These are phyloP conservation scores for Linnemannia exigua DNA, from an alignment of 192 early-diverging fungal genomes.

Conservation along the genomic window DNA sequence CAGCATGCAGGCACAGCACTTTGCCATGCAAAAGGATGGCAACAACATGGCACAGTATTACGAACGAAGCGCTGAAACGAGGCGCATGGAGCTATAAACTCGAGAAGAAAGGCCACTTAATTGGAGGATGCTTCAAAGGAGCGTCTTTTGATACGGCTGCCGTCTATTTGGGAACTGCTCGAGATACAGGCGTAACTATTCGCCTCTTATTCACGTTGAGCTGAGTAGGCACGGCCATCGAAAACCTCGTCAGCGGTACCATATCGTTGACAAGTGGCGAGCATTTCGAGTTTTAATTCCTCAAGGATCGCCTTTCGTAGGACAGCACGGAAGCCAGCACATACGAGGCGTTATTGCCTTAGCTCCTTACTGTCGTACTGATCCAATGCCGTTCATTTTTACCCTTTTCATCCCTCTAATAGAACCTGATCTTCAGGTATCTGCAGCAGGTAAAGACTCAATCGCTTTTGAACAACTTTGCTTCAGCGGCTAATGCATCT, in stretches of 20 bases:
- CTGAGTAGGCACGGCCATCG: neutral
- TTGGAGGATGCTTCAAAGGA: too few relatives aligned
- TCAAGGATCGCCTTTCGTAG: too few relatives aligned
- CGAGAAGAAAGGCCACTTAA: too few relatives aligned
- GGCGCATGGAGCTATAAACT: too few relatives aligned
- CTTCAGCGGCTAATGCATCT: neutral
- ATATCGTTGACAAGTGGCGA: neutral
- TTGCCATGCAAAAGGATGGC: neutral
- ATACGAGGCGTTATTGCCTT: neutral
- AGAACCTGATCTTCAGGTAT: slow-evolving; percentile 97
- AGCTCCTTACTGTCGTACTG: neutral
- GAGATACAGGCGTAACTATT: too few relatives aligned
- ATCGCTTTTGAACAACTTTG: neutral
- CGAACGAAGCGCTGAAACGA: neutral
- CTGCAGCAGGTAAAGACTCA: slow-evolving; percentile 82
- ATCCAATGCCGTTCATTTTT: neutral
- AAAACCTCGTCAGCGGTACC: neutral
- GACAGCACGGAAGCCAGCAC: neutral
- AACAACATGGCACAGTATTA: neutral
- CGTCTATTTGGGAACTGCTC: too few relatives aligned
- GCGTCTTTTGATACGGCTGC: too few relatives aligned
- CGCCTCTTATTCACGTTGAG: neutral
- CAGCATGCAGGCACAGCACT: neutral
- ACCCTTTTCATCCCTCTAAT: slow-evolving; percentile 3
- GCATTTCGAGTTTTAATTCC: neutral